Conservation (phyloP, 208 protist species). For the Borovskyia barvae region DNA sequence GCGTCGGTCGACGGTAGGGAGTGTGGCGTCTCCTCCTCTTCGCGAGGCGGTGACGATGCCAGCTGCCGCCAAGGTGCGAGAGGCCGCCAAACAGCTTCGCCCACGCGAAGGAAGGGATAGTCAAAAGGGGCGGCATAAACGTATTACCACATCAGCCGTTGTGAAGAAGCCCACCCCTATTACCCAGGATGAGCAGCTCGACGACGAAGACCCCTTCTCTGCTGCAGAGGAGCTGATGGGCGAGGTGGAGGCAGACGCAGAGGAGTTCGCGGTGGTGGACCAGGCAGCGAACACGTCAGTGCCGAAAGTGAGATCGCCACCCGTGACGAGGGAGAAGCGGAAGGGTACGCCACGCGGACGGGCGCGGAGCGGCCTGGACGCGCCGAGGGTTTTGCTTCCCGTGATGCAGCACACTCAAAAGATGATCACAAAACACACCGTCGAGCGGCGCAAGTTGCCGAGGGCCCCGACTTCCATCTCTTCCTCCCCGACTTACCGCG, state of each 20-base stretch:
- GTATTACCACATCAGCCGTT: no score
- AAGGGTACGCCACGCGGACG: background rate
- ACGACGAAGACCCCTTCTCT: background rate
- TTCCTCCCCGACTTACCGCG: background rate
- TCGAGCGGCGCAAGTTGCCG: background rate
- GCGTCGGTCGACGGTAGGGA: no score
- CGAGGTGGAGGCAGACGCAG: background rate
- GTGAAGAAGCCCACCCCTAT: background rate
- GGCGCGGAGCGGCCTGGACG: constrained; percentile 7
- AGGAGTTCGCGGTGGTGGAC: background rate
- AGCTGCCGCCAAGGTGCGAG: no score
- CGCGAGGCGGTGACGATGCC: no score
- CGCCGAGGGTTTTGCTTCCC: constrained; percentile 11
- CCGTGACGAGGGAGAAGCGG: background rate
- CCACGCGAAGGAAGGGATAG: no score
- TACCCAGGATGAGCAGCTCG: background rate
- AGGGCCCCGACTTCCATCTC: no score
- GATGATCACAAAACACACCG: constrained; percentile 17
- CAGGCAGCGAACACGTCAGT: background rate
- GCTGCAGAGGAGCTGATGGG: constrained; percentile 7
- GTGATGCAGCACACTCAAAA: constrained; percentile 9
- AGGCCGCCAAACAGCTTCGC: no score
- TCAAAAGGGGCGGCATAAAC: no score
- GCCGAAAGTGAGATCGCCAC: background rate
- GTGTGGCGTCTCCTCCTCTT: no score